Base-by-base conservation (phyloP, 768 basidiomycete species). In the Suillus variegatus region DNA sequence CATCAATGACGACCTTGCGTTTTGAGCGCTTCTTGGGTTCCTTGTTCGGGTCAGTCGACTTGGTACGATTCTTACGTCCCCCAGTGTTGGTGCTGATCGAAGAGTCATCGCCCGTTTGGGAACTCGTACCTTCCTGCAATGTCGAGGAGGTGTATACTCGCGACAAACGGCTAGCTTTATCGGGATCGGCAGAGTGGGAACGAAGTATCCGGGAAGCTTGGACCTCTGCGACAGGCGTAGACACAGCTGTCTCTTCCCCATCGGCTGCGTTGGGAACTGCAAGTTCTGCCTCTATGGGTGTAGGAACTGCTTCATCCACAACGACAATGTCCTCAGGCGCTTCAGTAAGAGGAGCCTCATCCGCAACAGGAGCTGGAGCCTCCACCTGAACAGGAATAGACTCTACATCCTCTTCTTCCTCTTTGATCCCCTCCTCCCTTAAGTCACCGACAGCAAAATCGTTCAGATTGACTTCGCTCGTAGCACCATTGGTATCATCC, bases 101-200 rank as follows among this genome's bases (percentile, higher is more conserved):
- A 9, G 90, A 91, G 61, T 91, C 91, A 69, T 91, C 90, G 14
- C 85, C 89, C 5, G 87, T 79, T 20, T 77, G 78, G 1, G 90
- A 89, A n/a, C 86, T 85, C 0, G 82, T 78, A 16, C 82, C 83
- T 62, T 84, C 85, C 61, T 81, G 73, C 61, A 78, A 77, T 3
- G 84, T 82, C 28, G 86, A 88, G 41, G 84, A 79, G 25, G 85
- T 81, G 71, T 85, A 90, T 2, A 82, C 80, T 46, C 90, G 87
- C 20, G 89, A 85, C 55, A 88, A 74, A 54, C 85, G 84, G 25
- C 80, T 80, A 25, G 84, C 78, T 69, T 82, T 88, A 76, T 88
- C 89, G 8, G 90, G 91, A 73, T 93, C 92, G 10, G 88, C 91
- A 10, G 93, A 94, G 65, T 92, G 91, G 6, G 93, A 93, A 25